These are phyloP conservation scores for Aspergillus fumigatiaffinis DNA, from an alignment of 2,329 filamentous ascomycete genomes.

Conservation along the genomic window DNA sequence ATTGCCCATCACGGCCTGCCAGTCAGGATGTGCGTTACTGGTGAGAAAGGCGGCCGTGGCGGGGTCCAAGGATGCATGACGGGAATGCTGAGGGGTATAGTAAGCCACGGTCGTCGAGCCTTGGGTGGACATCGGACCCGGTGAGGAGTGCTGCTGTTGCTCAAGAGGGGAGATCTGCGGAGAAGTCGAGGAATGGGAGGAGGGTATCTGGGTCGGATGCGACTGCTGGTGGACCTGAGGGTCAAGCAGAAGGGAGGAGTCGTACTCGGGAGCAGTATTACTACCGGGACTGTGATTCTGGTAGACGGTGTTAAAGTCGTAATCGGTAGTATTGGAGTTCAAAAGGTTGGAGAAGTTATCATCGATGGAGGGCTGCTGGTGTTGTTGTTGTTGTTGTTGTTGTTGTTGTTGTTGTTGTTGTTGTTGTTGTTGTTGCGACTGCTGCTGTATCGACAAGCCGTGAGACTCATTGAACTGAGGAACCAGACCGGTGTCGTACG, in stretches of 20 bases:
- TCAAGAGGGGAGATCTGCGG: conserved; percentile 55
- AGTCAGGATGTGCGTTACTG: conserved; percentile 51
- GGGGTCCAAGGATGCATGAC: conserved; percentile 59
- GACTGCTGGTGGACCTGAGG: conserved; percentile 36
- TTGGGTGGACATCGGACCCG: conserved; percentile 53
- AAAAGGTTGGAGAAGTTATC: conserved; percentile 39
- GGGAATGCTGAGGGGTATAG: conserved; percentile 54
- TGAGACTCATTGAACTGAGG: conserved; percentile 33
- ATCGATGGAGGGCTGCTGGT: conserved; percentile 13
- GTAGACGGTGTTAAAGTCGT: conserved; percentile 38
- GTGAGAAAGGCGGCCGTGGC: conserved; percentile 56
- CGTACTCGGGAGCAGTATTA: conserved; percentile 31
- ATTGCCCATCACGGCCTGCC: conserved; percentile 53
- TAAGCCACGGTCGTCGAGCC: conserved; percentile 50
- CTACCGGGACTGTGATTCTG: conserved; percentile 30
- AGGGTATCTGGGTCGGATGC: conserved; percentile 40
- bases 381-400: conserved; percentile 2
- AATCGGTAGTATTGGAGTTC: conserved; percentile 34
- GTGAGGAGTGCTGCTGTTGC: conserved; percentile 49
- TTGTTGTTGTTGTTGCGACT: conserved; percentile 4
- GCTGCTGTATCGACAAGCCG: conserved; percentile 22
- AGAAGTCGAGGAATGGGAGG: conserved; percentile 51
- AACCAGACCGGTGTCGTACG: conserved; percentile 36
- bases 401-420: not conserved
- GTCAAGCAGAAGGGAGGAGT: conserved; percentile 38